Conservation (phyloP, 176 grass and related monocot species). For the Ensete ventricosum region DNA sequence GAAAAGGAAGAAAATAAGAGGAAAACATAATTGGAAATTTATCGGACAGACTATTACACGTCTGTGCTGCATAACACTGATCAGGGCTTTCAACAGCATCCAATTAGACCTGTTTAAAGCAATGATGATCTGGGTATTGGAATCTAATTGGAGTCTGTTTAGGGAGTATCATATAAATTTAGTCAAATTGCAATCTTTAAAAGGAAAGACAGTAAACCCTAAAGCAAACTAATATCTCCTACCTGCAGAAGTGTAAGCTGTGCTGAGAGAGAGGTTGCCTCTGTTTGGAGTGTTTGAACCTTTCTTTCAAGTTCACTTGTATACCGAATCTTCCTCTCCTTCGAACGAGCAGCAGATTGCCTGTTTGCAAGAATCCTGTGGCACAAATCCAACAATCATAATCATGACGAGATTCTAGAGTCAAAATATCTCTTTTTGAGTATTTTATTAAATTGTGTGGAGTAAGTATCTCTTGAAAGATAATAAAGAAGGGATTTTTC, state of each 20-base stretch:
- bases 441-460: too few relatives aligned
- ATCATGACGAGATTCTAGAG: background rate
- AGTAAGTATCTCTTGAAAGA: too few relatives aligned
- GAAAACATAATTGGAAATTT: too few relatives aligned
- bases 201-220: background rate
- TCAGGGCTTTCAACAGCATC: too few relatives aligned
- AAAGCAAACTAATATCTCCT: background rate
- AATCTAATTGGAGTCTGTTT: too few relatives aligned
- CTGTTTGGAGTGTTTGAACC: conserved; percentile 86
- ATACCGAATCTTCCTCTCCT: conserved; percentile 97
- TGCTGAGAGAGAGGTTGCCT: conserved; percentile 86
- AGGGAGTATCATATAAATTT: background rate
- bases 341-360: conserved; percentile 85
- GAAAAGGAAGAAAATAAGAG: too few relatives aligned
- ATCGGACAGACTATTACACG: too few relatives aligned
- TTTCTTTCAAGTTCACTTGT: conserved; percentile 85
- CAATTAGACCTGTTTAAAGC: too few relatives aligned
- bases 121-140: too few relatives aligned
- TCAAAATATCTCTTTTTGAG: background rate
- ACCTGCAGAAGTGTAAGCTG: conserved; percentile 97
- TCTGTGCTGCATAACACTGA: too few relatives aligned
- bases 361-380: conserved; percentile 89
- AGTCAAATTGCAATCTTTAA: background rate
- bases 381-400: background rate
- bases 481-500: too few relatives aligned